Evolutionary conservation across 1,284 basidiomycete species (phyloP), one percentile per base, ranked within the genome.

Genomic region (Hypsizygus ulmarius): DNA sequence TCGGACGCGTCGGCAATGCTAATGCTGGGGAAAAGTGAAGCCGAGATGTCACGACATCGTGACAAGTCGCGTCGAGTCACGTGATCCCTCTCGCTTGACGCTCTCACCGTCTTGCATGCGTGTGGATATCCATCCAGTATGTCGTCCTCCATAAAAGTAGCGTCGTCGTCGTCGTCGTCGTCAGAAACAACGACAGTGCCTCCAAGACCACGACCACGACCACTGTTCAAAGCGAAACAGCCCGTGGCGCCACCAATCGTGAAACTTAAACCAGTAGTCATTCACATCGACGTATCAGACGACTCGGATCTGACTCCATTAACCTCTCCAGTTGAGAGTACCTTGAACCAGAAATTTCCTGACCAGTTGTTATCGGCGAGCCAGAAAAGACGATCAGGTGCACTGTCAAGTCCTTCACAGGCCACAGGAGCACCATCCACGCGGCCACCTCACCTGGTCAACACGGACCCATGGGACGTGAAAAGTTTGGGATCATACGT

Each of bases 401-500:
- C 32, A 28, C n/a, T 25, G n/a, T 33, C 30, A 16, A 35, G 10
- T 18, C 21, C 37, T 19, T 25, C 41, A 3, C 15, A 15, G 27
- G 30, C 27, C 9, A 42, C 39, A 2, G 16, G 19, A 12, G 40
- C 34, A 10, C 45, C 44, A 11, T 35, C 39, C 11, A 45, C 45
- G 39, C 40, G 39, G 33, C 33, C 33, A 29, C 10, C 33, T 16
- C 34, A 46, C 30, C 38, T 34, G 36, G 11, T 29, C 19, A 21
- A 46, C 14, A 16, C n/a, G 29, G 49, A 47, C 12, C 18, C 39
- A 36, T 59, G 50, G 61, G 55, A 53, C 19, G 21, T 45, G 52
- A 56, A 56, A 29, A 59, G 45, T 9, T 54, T 71, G 25, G 72
- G 67, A 40, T 58, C 58, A 48, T 62, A 64, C 19, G 68, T 74